Percentiles rank a stretch among this genome's conserved stretches.
Conservation (phyloP, 1,284 basidiomycete species). For the Rhodotorula sp. region DNA sequence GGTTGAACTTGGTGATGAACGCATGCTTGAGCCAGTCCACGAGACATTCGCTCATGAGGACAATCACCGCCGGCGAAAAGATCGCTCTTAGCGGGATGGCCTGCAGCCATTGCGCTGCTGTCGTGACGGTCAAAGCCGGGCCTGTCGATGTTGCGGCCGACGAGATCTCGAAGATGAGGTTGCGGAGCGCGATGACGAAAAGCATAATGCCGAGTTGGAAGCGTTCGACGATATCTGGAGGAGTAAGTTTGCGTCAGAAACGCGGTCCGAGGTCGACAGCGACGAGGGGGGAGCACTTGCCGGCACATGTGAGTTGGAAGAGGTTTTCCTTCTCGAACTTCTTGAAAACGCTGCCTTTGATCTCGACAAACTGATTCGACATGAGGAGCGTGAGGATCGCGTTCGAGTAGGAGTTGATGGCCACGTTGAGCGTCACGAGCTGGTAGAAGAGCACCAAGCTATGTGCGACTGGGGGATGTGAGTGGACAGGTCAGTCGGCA, state of each 20-base stretch:
- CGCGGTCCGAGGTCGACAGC: not conserved
- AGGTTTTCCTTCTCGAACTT: slow-evolving; percentile 99
- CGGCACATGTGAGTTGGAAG: slow-evolving; percentile 98
- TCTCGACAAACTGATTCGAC: slow-evolving; percentile 99
- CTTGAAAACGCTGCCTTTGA: slow-evolving; percentile 98
- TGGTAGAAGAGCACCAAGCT: slow-evolving; percentile 97
- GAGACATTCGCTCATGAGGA: slow-evolving; percentile 85
- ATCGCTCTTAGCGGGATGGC: slow-evolving; percentile 70
- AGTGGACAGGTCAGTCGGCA: not conserved
- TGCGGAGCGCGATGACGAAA: slow-evolving; percentile 84
- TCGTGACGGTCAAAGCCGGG: slow-evolving; percentile 60
- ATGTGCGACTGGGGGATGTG: slow-evolving; percentile 65
- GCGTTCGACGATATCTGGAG: slow-evolving; percentile 90
- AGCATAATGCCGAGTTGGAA: slow-evolving; percentile 94
- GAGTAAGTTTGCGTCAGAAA: too few species aligned
- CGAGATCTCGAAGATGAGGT: slow-evolving; percentile 82
- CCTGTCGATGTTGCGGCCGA: slow-evolving; percentile 54
- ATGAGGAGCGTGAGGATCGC: slow-evolving; percentile 89
- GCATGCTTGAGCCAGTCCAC: slow-evolving; percentile 99
- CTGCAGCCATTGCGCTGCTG: slow-evolving; percentile 43
- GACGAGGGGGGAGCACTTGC: slow-evolving; percentile 53
- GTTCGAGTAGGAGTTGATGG: slow-evolving; percentile 98
- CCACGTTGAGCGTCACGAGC: slow-evolving; percentile 91
- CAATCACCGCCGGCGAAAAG: slow-evolving; percentile 87
- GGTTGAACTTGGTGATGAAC: slow-evolving; percentile 94